Conservation (phyloP, 257 asterid genomes). For the Solanum chiquidenum region DNA sequence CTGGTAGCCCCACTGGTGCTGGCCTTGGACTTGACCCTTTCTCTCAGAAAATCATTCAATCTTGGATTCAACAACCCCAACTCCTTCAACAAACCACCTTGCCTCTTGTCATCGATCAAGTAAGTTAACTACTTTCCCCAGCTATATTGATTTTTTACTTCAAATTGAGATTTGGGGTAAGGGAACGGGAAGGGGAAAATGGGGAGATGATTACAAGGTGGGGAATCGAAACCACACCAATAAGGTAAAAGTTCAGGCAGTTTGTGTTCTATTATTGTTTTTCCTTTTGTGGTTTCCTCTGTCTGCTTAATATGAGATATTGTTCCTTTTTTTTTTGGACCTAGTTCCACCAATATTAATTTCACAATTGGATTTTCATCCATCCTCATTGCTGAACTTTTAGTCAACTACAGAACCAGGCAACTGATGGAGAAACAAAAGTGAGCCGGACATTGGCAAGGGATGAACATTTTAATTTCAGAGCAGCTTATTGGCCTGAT, state of each 20-base stretch:
- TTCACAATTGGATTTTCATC: not conserved
- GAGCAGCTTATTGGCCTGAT: slow-evolving; percentile 84
- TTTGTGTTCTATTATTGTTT: not conserved
- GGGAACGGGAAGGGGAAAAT: not conserved
- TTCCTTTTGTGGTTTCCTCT: too few relatives aligned
- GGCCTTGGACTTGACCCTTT: slow-evolving; percentile 66
- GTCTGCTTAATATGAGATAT: too few relatives aligned
- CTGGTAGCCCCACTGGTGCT: slow-evolving; percentile 71
- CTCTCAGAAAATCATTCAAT: slow-evolving; percentile 25
- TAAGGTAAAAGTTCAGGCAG: too few relatives aligned
- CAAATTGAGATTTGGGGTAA: not conserved
- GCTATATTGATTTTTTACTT: not conserved
- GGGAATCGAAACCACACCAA: not conserved
- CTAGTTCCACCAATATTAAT: too few relatives aligned
- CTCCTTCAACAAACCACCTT: slow-evolving; percentile 26
- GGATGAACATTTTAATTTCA: slow-evolving; percentile 60
- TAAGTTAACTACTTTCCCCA: slow-evolving; percentile 7
- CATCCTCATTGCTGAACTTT: not conserved
- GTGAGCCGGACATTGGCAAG: slow-evolving; percentile 39
- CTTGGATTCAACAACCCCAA: slow-evolving; percentile 42
- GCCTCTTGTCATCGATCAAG: slow-evolving; percentile 66
- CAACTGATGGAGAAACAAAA: slow-evolving; percentile 44
- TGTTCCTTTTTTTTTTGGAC: too few relatives aligned
- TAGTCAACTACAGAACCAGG: slow-evolving; percentile 40
- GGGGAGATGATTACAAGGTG: not conserved